Base-by-base conservation (phyloP, 306 rosid species). In the Vigna mungo region DNA sequence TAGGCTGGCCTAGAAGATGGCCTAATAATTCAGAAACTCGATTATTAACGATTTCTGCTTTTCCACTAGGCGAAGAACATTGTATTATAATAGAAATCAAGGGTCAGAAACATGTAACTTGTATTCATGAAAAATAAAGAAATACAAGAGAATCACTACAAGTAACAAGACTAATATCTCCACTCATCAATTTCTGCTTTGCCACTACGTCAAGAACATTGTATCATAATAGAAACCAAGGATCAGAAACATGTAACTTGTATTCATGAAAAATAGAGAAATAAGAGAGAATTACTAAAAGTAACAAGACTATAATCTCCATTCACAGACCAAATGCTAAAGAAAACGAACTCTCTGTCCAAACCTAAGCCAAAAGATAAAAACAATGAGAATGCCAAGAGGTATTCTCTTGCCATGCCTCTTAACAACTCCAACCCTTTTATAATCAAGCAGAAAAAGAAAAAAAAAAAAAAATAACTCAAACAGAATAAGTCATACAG, bases 1-100 rank as follows among this genome's bases (percentile, higher is more conserved):
- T 30, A 65, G 70, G 62, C 62, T 23, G 51, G 56, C 60, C 47
- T n/a, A 44, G 51, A n/a, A n/a, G n/a, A n/a, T n/a, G n/a, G n/a
- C n/a, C n/a, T n/a, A n/a, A 58, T n/a, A 44, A 37, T 37, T 44
- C 59, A 72, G 44, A 68, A 67, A 18, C 61, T 43, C 44, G 70
- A 25, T 6, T 2, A 64, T 27, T 43, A 36, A 21, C 51, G 70
- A 51, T 34, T 49, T 37, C 34, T 30, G 32, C 2, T 52, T 63
- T 52, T 3, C 53, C 13, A 41, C 41, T 21, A 43, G 20, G 14
- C 46, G 20, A 12, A 16, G 21, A 81, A 55, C 47, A 55, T 47
- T 66, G 54, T 49, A 32, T 3, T 32, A 32, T 32, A 61, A 61
- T 32, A 18, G 68, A 61, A 61, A 1, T 0, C 44, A 61, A 61